Base-by-base conservation (phyloP, 2,329 filamentous ascomycete species). In the Colletotrichum australisinense region DNA sequence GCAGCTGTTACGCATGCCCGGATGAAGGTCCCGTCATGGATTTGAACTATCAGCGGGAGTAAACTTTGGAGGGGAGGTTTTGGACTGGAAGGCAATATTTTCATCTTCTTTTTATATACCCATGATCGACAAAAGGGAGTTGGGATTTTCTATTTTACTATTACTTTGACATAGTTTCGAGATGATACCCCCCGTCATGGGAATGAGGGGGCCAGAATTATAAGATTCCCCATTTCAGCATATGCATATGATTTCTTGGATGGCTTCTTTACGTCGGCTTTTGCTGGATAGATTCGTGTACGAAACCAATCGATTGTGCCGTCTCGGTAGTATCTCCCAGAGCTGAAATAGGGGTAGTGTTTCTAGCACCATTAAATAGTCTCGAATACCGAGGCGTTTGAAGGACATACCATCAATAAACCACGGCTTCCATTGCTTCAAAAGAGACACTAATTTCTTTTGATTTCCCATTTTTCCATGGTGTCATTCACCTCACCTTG, bases 1-100 rank as follows among this genome's bases (percentile, higher is more conserved):
- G 80, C 62, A 22, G 62, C 56, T n/a, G 56, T 70, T 30, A 32
- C 67, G 42, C 70, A 73, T 38, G 52, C 67, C n/a, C 70, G 70
- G 5, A 73, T 66, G 70, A 60, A 57, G 60, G 67, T 73, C 11
- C 60, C 67, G 22, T 73, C 70, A 5, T 73, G 67, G 70, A 73
- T 56, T 30, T 73, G 46, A 66, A 55, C 49, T 16, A 12, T 55
- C n/a, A 26, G 67, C 55, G 22, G 32, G 63, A 65, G 49, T 38
- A 30, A 55, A 57, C n/a, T 30, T 30, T 9, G 9, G 70, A 55
- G 22, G 26, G 30, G 32, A 22, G 58, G 14, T 35, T 46, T 16
- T 38, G 28, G 26, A 49, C 4, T 28, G 60, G 28, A 65, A 53
- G 38, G n/a, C 16, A 66, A 14, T 58, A 28, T 53, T 30, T 35